Evolutionary conservation across 768 basidiomycete species (phyloP).

Genomic region (Collybiopsis confluens): DNA sequence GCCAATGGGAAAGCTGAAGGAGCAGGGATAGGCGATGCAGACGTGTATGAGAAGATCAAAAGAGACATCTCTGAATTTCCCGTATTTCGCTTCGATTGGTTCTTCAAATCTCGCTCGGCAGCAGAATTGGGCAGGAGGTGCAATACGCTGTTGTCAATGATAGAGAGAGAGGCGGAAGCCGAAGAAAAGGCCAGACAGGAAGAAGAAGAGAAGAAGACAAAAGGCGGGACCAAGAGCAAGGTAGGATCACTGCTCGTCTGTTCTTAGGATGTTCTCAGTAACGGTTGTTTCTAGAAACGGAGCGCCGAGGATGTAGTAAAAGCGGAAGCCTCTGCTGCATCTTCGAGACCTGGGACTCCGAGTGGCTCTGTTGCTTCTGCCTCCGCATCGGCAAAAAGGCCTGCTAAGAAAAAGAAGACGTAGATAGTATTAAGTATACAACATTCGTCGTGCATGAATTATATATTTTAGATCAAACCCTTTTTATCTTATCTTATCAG

Average conservation of each 20-base stretch:
- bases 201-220: slow-evolving; percentile 64
- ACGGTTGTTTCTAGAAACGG: slow-evolving; percentile 51
- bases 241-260: slow-evolving; percentile 28
- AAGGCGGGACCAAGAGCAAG: slow-evolving; percentile 58
- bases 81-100: slow-evolving; percentile 97
- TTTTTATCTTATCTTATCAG: too few species aligned
- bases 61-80: slow-evolving; percentile 96
- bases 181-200: slow-evolving; percentile 28
- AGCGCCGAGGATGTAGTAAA: slow-evolving; percentile 64
- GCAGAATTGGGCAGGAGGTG: slow-evolving; percentile 87
- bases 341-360: slow-evolving; percentile 60
- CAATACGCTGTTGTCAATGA: slow-evolving; percentile 82
- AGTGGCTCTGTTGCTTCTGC: slow-evolving; percentile 39
- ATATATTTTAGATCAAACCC: too few species aligned
- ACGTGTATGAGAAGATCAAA: slow-evolving; percentile 94
- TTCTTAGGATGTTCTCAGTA: background rate
- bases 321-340: slow-evolving; percentile 17
- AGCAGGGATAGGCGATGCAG: slow-evolving; percentile 36
- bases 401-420: slow-evolving; percentile 68
- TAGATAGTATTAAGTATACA: too few species aligned
- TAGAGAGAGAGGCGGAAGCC: slow-evolving; percentile 85
- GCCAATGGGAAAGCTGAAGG: background rate
- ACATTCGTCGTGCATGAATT: too few species aligned
- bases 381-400: slow-evolving; percentile 39
- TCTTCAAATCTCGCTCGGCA: slow-evolving; percentile 89